Evolutionary conservation across 106 monocot species (phyloP).

Genomic region (Chionographis japonica): DNA sequence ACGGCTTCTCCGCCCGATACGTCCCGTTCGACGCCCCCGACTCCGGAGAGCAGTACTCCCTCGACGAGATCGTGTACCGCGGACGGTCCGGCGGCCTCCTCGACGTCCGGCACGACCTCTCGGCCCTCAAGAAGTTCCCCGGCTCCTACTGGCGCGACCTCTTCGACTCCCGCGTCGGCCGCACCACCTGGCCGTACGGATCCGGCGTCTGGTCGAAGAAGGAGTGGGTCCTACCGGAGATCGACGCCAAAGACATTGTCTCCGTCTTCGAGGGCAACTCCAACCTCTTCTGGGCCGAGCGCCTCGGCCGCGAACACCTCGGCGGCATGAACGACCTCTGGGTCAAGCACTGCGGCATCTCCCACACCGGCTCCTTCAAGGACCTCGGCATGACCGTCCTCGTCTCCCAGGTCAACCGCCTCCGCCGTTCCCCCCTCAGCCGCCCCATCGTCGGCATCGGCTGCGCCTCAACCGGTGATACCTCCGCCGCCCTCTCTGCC

Average conservation of each 20-base stretch:
- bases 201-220: constrained; percentile 99
- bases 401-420: constrained; percentile 88
- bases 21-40: constrained; percentile 37
- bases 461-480: constrained; percentile 94
- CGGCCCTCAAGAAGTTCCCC: constrained; percentile 55
- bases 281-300: constrained; percentile 97
- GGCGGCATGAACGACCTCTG: constrained; percentile 89
- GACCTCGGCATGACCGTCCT: constrained; percentile 98
- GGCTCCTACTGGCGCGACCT: constrained; percentile 77
- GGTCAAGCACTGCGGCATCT: constrained; percentile 98
- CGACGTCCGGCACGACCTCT: constrained; percentile 80
- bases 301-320: constrained; percentile 76
- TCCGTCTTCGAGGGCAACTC: constrained; percentile 94
- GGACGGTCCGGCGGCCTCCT: constrained; percentile 75
- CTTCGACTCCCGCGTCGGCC: constrained; percentile 81
- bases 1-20: constrained; percentile 65
- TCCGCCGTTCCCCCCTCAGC: constrained; percentile 44
- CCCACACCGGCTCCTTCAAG: constrained; percentile 92
- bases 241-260: constrained; percentile 81
- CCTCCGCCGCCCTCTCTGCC: constrained; percentile 87
- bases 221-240: constrained; percentile 91
- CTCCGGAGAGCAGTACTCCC: constrained; percentile 61
- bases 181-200: constrained; percentile 90
- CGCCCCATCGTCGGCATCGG: constrained; percentile 88
- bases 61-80: constrained; percentile 92